Conservation (phyloP, 2,329 filamentous ascomycete genomes). For the Knufia petricola region DNA sequence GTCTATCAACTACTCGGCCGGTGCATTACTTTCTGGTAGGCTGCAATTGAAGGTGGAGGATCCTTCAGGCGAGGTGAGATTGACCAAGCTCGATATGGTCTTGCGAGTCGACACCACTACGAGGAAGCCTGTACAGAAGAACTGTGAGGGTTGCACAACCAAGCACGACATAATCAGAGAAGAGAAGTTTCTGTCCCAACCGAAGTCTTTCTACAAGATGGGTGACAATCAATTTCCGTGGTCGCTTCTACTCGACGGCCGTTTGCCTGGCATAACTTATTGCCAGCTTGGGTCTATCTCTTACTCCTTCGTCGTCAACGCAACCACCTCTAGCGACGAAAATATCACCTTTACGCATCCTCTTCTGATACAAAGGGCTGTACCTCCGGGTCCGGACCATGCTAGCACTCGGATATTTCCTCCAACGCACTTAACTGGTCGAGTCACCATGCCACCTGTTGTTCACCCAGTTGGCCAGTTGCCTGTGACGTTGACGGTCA, state of each 20-base stretch:
- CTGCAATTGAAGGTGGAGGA: slow-evolving; percentile 65
- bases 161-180: slow-evolving; percentile 64
- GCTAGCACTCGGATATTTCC: slow-evolving; percentile 91
- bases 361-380: slow-evolving; percentile 67
- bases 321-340: slow-evolving; percentile 51
- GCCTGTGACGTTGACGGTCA: slow-evolving; percentile 67
- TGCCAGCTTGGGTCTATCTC: slow-evolving; percentile 62
- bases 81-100: slow-evolving; percentile 64
- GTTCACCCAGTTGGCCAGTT: slow-evolving; percentile 81
- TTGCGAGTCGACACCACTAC: slow-evolving; percentile 62
- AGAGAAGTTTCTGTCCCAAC: slow-evolving; percentile 64
- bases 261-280: slow-evolving; percentile 75
- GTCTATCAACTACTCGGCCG: slow-evolving; percentile 61
- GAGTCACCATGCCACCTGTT: slow-evolving; percentile 69
- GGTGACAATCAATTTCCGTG: slow-evolving; percentile 76
- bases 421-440: slow-evolving; percentile 84
- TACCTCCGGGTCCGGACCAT: slow-evolving; percentile 70
- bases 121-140: slow-evolving; percentile 69
- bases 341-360: slow-evolving; percentile 56
- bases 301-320: slow-evolving; percentile 66
- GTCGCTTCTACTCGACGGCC: slow-evolving; percentile 72
- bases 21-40: slow-evolving; percentile 76
- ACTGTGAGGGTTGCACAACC: slow-evolving; percentile 68
- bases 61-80: slow-evolving; percentile 46
- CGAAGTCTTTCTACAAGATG: slow-evolving; percentile 33